phyloP scores from a whole-genome alignment of 176 grass and related monocot genomes.

The Thinopyrum elongatum region DNA sequence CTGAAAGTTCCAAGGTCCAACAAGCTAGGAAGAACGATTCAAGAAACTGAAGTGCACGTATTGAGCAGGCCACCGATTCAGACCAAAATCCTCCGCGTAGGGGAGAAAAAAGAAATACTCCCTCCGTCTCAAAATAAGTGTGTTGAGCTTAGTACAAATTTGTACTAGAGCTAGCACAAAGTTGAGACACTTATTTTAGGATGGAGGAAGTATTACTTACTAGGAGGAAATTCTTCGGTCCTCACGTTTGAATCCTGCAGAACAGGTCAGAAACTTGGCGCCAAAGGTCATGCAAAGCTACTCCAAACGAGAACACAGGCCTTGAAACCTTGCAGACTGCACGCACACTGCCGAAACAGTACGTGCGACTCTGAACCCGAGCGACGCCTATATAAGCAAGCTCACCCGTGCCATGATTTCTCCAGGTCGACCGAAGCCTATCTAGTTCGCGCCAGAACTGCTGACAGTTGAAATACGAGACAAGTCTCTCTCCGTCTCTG shows the following conservation, averaged over 20 bases:
- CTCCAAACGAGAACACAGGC: neutral
- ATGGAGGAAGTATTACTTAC: too few species aligned
- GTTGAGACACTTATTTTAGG: too few species aligned
- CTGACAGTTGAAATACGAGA: neutral
- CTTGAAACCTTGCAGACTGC: neutral
- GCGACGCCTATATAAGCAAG: slow-evolving; percentile 23
- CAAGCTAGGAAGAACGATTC: slow-evolving; percentile 20
- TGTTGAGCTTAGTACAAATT: too few species aligned
- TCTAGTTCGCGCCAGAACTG: neutral
- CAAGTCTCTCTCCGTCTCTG: neutral
- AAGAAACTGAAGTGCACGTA: neutral
- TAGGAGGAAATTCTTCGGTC: neutral
- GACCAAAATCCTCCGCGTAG: neutral
- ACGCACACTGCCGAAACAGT: neutral
- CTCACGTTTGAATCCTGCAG: neutral
- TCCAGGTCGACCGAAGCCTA: neutral
- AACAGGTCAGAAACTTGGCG: slow-evolving; percentile 10
- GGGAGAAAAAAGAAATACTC: neutral
- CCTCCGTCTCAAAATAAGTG: too few species aligned
- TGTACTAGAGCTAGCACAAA: too few species aligned
- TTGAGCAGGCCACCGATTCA: neutral
- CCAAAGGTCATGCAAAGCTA: too few species aligned
- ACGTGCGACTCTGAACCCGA: neutral
- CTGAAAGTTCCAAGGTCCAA: neutral
- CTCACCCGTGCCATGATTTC: neutral